Evolutionary conservation across 345 rosid species (phyloP), one percentile per base, ranked within the genome.

Genomic region (Euphorbia tirucalli): DNA sequence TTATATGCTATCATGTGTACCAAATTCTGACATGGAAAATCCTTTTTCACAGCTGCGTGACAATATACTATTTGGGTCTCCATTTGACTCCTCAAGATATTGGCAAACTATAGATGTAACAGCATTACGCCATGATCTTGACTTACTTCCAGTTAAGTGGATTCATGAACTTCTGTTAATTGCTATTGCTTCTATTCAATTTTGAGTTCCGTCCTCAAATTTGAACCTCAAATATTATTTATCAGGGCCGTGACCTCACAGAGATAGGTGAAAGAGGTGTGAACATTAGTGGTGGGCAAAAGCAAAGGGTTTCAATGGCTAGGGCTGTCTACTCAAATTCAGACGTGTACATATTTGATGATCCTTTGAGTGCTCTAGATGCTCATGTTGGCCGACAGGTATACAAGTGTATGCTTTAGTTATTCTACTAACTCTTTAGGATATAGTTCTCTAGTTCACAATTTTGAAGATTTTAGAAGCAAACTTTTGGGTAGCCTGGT

Each of bases 51-150:
- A 96, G 99, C 91, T 96, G 70, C 92, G 98, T 50, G 98, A 85
- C 70, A 96, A 96, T 80, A 91, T 96, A 79, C 79, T 96, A 72
- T 96, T 96, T 82, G 97, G 98, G 67, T 86, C 96, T 72, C 74
- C 84, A 37, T 93, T 80, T 80, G 96, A 93, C 65, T 72, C 83
- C 19, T 81, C 80, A 66, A 87, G 86, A 79, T 96, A 96, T 71
- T 83, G 85, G 81, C 85, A 82, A 83, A 86, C 92, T 70, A 86
- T 93, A 80, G 97, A 93, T 71, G 90, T 86, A 79, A 91, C 98
- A 71, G 83, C 97, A 43, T 76, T 96, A 79, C 87, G 80, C 57
- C 98, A 96, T 66, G 99, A 96, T 80, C 99, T 96, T 71, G 91
- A 96, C 64, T 78, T 91, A 73, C 77, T 96, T 69, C 96, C 97